These are phyloP conservation scores for Plasmopara halstedii DNA, from an alignment of 352 stramenopile species.

Conservation along the genomic window DNA sequence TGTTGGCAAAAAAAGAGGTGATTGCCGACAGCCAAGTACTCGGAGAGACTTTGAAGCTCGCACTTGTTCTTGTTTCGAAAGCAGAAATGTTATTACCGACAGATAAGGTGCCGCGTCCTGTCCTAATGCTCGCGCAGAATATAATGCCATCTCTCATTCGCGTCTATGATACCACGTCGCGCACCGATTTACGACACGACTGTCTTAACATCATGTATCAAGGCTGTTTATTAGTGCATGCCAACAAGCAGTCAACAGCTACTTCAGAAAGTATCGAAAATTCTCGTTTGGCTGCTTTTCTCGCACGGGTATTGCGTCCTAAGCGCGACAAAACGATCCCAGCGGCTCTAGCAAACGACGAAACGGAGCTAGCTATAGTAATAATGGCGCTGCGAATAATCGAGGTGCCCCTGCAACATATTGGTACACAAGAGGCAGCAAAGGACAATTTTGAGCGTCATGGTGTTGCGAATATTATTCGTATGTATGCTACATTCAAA, in stretches of 20 bases:
- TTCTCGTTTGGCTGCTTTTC: constrained; percentile 36
- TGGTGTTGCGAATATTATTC: constrained; percentile 44
- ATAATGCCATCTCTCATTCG: constrained; percentile 41
- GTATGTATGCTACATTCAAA: constrained; percentile 26
- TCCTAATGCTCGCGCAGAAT: constrained; percentile 31
- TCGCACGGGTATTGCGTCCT: constrained; percentile 46
- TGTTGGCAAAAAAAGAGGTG: constrained; percentile 35
- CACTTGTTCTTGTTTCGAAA: constrained; percentile 38
- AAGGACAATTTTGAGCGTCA: constrained; percentile 44
- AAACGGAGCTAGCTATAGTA: constrained; percentile 25
- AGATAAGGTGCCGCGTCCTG: constrained; percentile 12
- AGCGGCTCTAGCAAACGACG: not conserved
- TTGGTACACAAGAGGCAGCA: constrained; percentile 9
- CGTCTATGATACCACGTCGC: constrained; percentile 47
- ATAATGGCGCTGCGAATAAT: constrained; percentile 45
- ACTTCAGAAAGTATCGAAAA: constrained; percentile 24
- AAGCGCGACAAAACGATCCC: constrained; percentile 18
- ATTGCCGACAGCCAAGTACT: constrained; percentile 40
- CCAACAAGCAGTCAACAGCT: constrained; percentile 19
- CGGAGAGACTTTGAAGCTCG: constrained; percentile 48
- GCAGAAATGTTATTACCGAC: constrained; percentile 19
- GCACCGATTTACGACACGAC: constrained; percentile 42
- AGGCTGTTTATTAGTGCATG: constrained; percentile 34
- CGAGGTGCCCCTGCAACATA: constrained; percentile 26
- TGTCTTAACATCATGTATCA: constrained; percentile 48